phyloP scores from a whole-genome alignment of 2,329 filamentous ascomycete species.

The Pestalotiopsis sp. region DNA sequence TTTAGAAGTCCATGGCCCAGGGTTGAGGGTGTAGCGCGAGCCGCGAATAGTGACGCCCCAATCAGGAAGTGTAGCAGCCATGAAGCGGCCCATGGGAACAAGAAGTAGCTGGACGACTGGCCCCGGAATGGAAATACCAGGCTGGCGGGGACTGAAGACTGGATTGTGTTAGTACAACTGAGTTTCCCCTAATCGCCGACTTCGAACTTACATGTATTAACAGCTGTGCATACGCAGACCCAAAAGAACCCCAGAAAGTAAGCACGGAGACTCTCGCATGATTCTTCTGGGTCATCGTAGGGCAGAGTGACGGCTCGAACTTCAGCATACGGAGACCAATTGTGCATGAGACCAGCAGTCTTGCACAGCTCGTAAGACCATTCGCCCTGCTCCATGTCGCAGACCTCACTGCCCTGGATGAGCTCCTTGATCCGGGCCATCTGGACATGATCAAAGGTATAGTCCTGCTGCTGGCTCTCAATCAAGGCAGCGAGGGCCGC shows the following conservation, averaged over 20 bases:
- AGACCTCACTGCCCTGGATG: constrained; percentile 25
- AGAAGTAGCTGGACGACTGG: constrained; percentile 43
- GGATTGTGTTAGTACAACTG: constrained; percentile 28
- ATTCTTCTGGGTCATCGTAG: constrained; percentile 28
- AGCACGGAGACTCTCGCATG: constrained; percentile 31
- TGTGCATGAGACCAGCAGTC: constrained; percentile 33
- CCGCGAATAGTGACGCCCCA: constrained; percentile 39
- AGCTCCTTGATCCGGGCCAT: constrained; percentile 24
- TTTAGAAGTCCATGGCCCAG: constrained; percentile 59
- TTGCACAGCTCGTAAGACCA: constrained; percentile 30
- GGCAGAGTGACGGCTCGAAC: constrained; percentile 43
- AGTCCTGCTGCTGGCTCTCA: constrained; percentile 26
- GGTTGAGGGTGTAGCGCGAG: constrained; percentile 53
- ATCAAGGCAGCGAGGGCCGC: constrained; percentile 20
- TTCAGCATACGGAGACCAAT: constrained; percentile 41
- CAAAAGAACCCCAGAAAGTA: constrained; percentile 31
- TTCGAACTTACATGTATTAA: constrained; percentile 14
- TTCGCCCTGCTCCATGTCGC: constrained; percentile 29
- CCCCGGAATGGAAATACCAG: constrained; percentile 40
- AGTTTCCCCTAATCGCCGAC: constrained; percentile 21
- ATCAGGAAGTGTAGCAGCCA: constrained; percentile 38
- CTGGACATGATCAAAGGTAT: constrained; percentile 27
- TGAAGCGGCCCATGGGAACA: constrained; percentile 38
- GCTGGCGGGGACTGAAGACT: constrained; percentile 44
- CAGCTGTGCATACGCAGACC: constrained; percentile 19